Base-by-base conservation (phyloP, 768 basidiomycete genomes). In the Cystofilobasidium bisporidii region DNA sequence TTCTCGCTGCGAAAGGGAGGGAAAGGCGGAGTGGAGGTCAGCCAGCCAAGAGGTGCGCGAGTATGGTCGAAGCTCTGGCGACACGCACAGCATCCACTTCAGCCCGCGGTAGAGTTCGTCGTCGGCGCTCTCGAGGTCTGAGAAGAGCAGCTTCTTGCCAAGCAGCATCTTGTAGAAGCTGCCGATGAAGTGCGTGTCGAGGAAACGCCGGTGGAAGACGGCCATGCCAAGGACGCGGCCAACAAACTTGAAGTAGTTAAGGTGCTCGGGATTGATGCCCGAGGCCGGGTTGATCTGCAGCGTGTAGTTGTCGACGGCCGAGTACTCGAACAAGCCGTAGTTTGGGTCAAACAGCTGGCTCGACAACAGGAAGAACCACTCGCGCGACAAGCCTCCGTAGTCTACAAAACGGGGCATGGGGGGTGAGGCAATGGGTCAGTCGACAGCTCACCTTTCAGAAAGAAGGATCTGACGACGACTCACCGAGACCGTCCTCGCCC, bases 311-410 rank as follows among this genome's bases (percentile, higher is more conserved):
- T 98, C 96, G 80, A 97, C 94, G 24, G 96, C 96, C 1, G 96
- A 98, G 79, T 98, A 99, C 79, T 99, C 96, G 79, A 99, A 99
- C 15, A 99, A 81, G 77, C 96, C 98, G 79, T 99, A 98, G 83
- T 98, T 97, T 28, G 96, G 96, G 78, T 98, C 96, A 82, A 99
- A 98, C 96, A 99, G 97, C 79, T 98, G 96, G 77, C 98, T 96
- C 38, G 93, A 97, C 57, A 99, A 83, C 67, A 99, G 81, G 88
- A 98, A 99, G 83, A 99, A 99, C 82, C 97, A 99, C 80, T 99
- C 96, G 81, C 93, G 86, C 47, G 93, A 96, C 65, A 98, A 79
- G 78, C 96, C 96, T 76, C 96, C 96, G 76, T 99, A 99, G 81
- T 99, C 45, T 47, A 18, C 45, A 17, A 3, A 17, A 17, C 45